These are phyloP conservation scores for Elsinoe batatas DNA, from an alignment of 2,329 filamentous ascomycete genomes.

Conservation along the genomic window DNA sequence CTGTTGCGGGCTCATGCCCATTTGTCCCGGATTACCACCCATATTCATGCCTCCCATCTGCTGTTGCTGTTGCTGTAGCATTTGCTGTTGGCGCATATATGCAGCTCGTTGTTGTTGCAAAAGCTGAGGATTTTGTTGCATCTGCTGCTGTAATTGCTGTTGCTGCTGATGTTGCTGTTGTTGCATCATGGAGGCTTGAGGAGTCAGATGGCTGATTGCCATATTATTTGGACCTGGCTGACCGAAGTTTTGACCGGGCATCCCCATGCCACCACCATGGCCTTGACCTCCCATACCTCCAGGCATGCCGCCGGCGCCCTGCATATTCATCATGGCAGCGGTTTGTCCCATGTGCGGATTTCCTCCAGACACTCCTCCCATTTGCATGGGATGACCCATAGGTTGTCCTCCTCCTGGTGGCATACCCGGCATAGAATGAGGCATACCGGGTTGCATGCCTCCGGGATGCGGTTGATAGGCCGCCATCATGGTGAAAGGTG, in stretches of 20 bases:
- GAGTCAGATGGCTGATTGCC: constrained; percentile 62
- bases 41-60: constrained; percentile 38
- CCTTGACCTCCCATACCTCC: constrained; percentile 23
- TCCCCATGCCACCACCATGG: constrained; percentile 25
- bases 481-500: constrained; percentile 50
- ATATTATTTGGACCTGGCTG: constrained; percentile 50
- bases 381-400: constrained; percentile 60
- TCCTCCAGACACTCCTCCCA: constrained; percentile 61
- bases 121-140: constrained; percentile 41
- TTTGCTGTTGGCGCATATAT: constrained; percentile 29
- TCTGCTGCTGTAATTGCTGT: constrained; percentile 34
- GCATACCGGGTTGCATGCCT: constrained; percentile 61
- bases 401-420: constrained; percentile 60
- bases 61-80: constrained; percentile 22
- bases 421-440: constrained; percentile 53
- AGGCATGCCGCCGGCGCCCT: constrained; percentile 47
- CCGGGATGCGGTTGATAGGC: constrained; percentile 60
- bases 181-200: constrained; percentile 48
- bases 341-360: constrained; percentile 62
- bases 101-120: constrained; percentile 31
- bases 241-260: constrained; percentile 36
- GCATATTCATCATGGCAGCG: constrained; percentile 67
- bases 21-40: constrained; percentile 43
- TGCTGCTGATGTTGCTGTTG: constrained; percentile 30
- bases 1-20: constrained; percentile 43